Conservation (phyloP, 2,329 filamentous ascomycete genomes). For the Aureobasidium namibiae region DNA sequence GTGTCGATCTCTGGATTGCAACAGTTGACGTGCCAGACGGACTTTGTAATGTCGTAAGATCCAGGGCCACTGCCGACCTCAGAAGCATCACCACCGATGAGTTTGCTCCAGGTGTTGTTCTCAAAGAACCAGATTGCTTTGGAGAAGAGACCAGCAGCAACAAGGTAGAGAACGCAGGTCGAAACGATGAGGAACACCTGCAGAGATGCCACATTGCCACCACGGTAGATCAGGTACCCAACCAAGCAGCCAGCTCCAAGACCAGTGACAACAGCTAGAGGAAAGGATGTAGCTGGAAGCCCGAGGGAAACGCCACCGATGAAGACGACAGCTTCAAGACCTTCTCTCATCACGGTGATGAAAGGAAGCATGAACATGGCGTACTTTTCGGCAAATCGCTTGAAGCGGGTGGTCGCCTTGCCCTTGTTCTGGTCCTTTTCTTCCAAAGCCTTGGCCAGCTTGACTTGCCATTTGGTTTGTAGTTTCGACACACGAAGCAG, state of each 20-base stretch:
- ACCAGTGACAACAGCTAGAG: constrained; percentile 66
- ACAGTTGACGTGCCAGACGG: constrained; percentile 80
- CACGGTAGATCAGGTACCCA: constrained; percentile 69
- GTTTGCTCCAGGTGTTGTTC: constrained; percentile 56
- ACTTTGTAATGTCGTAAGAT: constrained; percentile 69
- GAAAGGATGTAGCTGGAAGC: constrained; percentile 66
- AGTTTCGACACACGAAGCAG: constrained; percentile 75
- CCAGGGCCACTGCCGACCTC: constrained; percentile 61
- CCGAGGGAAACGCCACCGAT: constrained; percentile 75
- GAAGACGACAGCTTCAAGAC: constrained; percentile 79
- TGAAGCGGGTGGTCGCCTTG: constrained; percentile 41
- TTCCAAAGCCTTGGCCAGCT: constrained; percentile 65
- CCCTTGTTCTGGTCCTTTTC: constrained; percentile 35
- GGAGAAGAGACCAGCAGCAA: constrained; percentile 75
- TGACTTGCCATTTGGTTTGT: constrained; percentile 79
- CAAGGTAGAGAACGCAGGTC: constrained; percentile 76
- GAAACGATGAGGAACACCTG: constrained; percentile 75
- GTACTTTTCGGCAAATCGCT: constrained; percentile 65
- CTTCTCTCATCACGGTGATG: constrained; percentile 78
- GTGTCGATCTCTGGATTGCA: constrained; percentile 67
- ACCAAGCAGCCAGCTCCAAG: constrained; percentile 57
- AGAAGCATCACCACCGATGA: constrained; percentile 54
- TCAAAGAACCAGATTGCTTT: constrained; percentile 69
- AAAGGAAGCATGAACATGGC: constrained; percentile 82
- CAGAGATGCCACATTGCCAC: constrained; percentile 56